phyloP scores from a whole-genome alignment of 2,329 filamentous ascomycete species.

The Polychaeton citri region DNA sequence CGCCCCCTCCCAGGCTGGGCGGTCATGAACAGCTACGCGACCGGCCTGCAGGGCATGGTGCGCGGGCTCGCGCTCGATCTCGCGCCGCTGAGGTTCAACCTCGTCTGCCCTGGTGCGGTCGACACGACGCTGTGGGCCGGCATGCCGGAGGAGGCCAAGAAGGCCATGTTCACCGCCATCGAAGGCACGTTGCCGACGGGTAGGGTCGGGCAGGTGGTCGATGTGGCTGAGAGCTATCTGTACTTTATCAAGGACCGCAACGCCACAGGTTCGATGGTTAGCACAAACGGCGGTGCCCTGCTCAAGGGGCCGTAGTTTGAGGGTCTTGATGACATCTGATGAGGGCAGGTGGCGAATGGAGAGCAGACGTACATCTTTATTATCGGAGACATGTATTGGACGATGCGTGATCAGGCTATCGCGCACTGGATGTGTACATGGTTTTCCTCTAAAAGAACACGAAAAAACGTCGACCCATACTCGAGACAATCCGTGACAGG shows the following conservation, averaged over 20 bases:
- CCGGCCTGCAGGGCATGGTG: constrained; percentile 40
- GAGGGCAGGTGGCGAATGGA: no score
- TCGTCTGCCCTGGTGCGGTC: constrained; percentile 43
- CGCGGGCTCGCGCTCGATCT: constrained; percentile 49
- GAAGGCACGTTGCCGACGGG: constrained; percentile 20
- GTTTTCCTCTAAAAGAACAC: no score
- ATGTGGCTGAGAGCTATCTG: constrained; percentile 35
- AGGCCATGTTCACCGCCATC: constrained; percentile 13
- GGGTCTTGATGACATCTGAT: no score
- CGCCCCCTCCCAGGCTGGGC: constrained; percentile 40
- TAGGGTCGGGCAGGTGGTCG: constrained; percentile 25
- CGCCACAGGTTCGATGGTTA: constrained; percentile 30
- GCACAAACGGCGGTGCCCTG: constrained; percentile 28
- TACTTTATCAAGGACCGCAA: constrained; percentile 35
- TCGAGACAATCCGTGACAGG: no score
- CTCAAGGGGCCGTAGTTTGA: constrained; percentile 7
- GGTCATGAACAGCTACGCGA: constrained; percentile 34
- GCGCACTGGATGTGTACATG: no score
- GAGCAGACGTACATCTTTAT: no score
- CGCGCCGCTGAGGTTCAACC: constrained; percentile 50
- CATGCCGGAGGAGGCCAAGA: constrained; percentile 15
- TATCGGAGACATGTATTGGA: no score
- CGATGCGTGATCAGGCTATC: no score
- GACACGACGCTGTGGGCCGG: constrained; percentile 30
- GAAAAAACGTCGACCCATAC: no score